Evolutionary conservation across 129 eudicot genomes (phyloP).

Genomic region (Daucus carota): DH1_v3.0 NC_030386.2:36144501-36145000

Average conservation of each 20-base stretch:
- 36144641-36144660: conserved; percentile 80
- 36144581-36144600: background rate
- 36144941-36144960: background rate
- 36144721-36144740: background rate
- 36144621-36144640: conserved; percentile 99
- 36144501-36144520: conserved; percentile 92
- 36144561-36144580: background rate
- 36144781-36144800: background rate
- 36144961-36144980: background rate
- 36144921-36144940: background rate
- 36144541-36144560: background rate
- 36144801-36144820: background rate
- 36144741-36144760: background rate
- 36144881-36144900: background rate
- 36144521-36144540: conserved; percentile 22
- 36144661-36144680: conserved; percentile 86
- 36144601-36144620: background rate
- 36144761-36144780: background rate
- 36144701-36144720: background rate
- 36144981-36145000: background rate
- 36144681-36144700: background rate
- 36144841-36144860: background rate
- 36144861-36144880: background rate
- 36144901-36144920: background rate
- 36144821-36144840: background rate